Conservation (phyloP, 192 early-diverging fungal genomes). For the Coemansia guatemalensis region DNA sequence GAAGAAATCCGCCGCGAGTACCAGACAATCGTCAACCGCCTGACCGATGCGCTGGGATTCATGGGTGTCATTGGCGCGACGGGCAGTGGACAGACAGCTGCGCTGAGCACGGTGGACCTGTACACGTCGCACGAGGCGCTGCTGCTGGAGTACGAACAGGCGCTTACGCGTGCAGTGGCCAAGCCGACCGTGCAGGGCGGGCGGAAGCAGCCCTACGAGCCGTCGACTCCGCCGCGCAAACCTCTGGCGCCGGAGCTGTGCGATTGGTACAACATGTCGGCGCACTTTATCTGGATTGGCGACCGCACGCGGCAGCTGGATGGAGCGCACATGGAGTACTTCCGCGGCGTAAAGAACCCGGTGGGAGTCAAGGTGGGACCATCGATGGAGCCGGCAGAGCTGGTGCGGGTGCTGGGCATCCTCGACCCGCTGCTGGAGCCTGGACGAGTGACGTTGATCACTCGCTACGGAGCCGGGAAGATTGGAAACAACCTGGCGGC, state of each 20-base stretch:
- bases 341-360: conserved; percentile 95
- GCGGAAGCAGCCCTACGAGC: conserved; percentile 38
- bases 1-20: conserved; percentile 80
- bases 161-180: conserved; percentile 69
- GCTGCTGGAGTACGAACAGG: conserved; percentile 88
- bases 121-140: conserved; percentile 97
- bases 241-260: conserved; percentile 43
- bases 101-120: conserved; percentile 82
- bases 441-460: conserved; percentile 95
- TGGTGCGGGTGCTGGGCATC: conserved; percentile 80
- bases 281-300: conserved; percentile 99
- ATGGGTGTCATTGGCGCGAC: conserved; percentile 95
- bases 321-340: conserved; percentile 96
- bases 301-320: conserved; percentile 95
- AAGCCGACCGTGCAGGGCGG: conserved; percentile 25
- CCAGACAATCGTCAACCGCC: conserved; percentile 81
- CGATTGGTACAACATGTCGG: conserved; percentile 88
- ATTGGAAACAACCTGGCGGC: conserved; percentile 79
- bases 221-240: conserved; percentile 41
- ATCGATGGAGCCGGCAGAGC: conserved; percentile 82
- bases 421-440: conserved; percentile 83
- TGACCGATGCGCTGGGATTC: conserved; percentile 89
- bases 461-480: conserved; percentile 87
- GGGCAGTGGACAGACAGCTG: conserved; percentile 38
- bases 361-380: conserved; percentile 97